phyloP scores from a whole-genome alignment of 495 filamentous ascomycete species.

The Aspergillus mulundensis region DNA sequence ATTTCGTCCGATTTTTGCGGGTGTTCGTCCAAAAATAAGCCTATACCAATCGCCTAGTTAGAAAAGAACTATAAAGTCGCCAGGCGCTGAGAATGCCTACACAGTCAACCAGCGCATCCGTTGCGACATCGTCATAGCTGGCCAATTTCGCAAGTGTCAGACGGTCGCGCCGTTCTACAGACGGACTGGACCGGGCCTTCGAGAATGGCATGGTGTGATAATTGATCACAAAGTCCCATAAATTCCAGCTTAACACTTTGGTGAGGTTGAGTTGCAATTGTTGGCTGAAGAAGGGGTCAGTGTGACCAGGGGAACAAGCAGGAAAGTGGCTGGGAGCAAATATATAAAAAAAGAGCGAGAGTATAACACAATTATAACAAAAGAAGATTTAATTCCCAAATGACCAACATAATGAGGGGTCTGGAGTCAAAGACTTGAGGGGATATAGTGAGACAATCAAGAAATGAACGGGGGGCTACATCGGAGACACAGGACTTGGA shows the following conservation, averaged over 20 bases:
- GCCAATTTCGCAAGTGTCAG: constrained; percentile 82
- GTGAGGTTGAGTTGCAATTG: background rate
- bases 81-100: constrained; percentile 49
- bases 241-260: background rate
- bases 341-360: constrained; percentile 6
- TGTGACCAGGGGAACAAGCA: constrained; percentile 10
- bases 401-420: constrained; percentile 9
- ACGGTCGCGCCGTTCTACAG: constrained; percentile 58
- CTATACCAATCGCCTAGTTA: constrained; percentile 44
- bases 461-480: background rate
- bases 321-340: constrained; percentile 1
- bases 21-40: constrained; percentile 93
- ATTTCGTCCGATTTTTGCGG: constrained; percentile 87
- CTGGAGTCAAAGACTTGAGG: constrained; percentile 1
- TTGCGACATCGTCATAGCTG: constrained; percentile 93
- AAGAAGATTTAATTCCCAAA: background rate
- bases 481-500: background rate
- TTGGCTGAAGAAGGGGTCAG: constrained; percentile 8
- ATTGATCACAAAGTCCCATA: constrained; percentile 12
- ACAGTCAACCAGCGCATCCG: constrained; percentile 91
- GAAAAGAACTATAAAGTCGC: constrained; percentile 3
- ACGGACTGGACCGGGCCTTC: constrained; percentile 40
- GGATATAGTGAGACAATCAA: constrained; percentile 13
- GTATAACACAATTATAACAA: constrained; percentile 7
- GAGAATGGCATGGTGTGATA: constrained; percentile 34